Evolutionary conservation across 2,329 filamentous ascomycete genomes (phyloP), one percentile per base, ranked within the genome.

Genomic region (Malbranchea zuffiana): DNA sequence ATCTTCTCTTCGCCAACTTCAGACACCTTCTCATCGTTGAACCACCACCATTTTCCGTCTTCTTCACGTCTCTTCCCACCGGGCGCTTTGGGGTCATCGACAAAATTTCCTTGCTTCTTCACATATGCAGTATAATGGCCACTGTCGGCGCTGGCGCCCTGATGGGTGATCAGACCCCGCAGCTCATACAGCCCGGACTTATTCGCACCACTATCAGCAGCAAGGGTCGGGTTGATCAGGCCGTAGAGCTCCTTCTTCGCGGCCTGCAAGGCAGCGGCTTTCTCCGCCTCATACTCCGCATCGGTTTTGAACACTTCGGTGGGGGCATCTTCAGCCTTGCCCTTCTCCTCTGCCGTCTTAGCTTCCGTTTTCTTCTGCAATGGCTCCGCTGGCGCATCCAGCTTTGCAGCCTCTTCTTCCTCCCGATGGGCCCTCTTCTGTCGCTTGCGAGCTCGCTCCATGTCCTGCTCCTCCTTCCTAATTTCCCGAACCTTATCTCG

Each of bases 11-110:
- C 69, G 11, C 84, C 77, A 18, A 98, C 90, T 66, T 98, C 90
- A 10, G 81, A 78, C 21, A 98, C 90, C 66, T 86, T 92, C 56
- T 98, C 88, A 53, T 98, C 90, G 60, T 98, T 96, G 72, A 98
- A 98, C 88, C 90, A 98, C 88, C 90, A 98, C 90, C 90, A 98
- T 52, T 86, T 94, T 49, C 83, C 86, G 54, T 93, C 85, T 55
- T 93, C 85, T 53, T 82, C 77, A 37, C 74, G 76, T 51, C 75
- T 69, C 66, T 85, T 83, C 47, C 83, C 85, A 13, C 55, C 56
- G 10, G 54, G 53, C 13, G 80, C 83, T 52, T 78, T 75, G 11
- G 79, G 70, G 49, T 92, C 82, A 37, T 60, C 52, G 3, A 56
- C 50, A 40, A 84, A 64, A 6, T 68, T 64, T 0, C 74, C 79